These are phyloP conservation scores for Meredithiella fracta DNA, from an alignment of 2,329 filamentous ascomycete genomes.

Conservation along the genomic window DNA sequence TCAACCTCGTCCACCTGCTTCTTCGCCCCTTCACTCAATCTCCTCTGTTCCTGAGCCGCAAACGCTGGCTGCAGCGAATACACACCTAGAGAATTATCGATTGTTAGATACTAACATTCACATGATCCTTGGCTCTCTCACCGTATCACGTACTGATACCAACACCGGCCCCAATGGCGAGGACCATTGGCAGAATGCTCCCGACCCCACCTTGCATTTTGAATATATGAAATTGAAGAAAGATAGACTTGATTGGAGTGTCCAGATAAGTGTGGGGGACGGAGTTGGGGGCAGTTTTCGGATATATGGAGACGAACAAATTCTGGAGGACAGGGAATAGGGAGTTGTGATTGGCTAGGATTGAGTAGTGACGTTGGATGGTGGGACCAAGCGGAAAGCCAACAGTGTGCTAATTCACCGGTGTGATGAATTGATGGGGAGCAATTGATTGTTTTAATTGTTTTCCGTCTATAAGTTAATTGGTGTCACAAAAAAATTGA, in stretches of 20 bases:
- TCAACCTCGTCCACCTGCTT: conserved; percentile 14
- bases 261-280: neutral
- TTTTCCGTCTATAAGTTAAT: no score
- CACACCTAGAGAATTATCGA: neutral
- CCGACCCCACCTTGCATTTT: conserved; percentile 11
- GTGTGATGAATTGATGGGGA: neutral
- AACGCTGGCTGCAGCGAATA: conserved; percentile 13
- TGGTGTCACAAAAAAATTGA: no score
- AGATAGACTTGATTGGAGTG: neutral
- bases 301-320: neutral
- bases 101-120: no score
- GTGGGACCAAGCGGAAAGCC: neutral
- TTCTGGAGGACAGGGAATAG: neutral
- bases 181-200: conserved; percentile 11
- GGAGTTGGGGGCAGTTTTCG: neutral
- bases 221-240: neutral
- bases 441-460: no score
- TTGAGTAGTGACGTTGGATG: neutral
- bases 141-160: conserved; percentile 9
- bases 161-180: conserved; percentile 12
- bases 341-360: neutral
- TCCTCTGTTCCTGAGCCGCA: conserved; percentile 9
- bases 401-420: neutral
- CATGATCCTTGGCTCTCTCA: no score
- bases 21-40: neutral